Base-by-base conservation (phyloP, 192 early-diverging fungal genomes). In the Entrophospora sp. region DNA sequence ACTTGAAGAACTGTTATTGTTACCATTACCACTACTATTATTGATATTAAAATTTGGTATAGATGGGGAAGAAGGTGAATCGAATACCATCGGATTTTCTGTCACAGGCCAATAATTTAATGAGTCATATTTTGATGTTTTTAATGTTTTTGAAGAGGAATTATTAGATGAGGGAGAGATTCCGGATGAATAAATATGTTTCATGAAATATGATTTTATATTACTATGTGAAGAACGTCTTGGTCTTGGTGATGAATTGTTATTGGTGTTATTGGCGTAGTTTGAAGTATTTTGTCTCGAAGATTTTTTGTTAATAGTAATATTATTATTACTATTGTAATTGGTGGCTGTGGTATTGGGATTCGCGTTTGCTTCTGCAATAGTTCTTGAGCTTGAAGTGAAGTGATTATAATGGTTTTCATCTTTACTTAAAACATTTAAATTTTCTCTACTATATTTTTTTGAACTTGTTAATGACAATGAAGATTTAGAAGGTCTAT, bases 71-170 rank as follows among this genome's bases (percentile, higher is more conserved):
- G 8, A 8, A 9, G 53, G 53, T 13, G 44, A 44, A 10, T 28
- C 30, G 37, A 14, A 20, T n/a, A 35, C 22, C 20, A 24, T 37
- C 13, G 14, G 32, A 52, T 53, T 31, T 9, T 61, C 59, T n/a
- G 36, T 65, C 8, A 65, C 64, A 8, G 64, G 64, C 64, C 64
- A 65, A 55, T 52, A 65, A 53, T 30, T 61, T 28, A 16, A 31
- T 43, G 57, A n/a, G n/a, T n/a, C n/a, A n/a, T n/a, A 2, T 45
- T 34, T 53, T 8, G 27, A 37, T 24, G 16, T 38, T 64, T 12
- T 5, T 14, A 18, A 18, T 2, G 10, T 20, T 37, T 35, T 53
- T 31, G 16, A 18, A 20, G 55, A 36, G 9, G 34, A 30, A 28
- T 28, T 28, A 30, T 64, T 49, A 24, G 12, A 14, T 30, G 40